phyloP scores from a whole-genome alignment of 2,329 filamentous ascomycete genomes.

The Colletotrichum agaves region DNA sequence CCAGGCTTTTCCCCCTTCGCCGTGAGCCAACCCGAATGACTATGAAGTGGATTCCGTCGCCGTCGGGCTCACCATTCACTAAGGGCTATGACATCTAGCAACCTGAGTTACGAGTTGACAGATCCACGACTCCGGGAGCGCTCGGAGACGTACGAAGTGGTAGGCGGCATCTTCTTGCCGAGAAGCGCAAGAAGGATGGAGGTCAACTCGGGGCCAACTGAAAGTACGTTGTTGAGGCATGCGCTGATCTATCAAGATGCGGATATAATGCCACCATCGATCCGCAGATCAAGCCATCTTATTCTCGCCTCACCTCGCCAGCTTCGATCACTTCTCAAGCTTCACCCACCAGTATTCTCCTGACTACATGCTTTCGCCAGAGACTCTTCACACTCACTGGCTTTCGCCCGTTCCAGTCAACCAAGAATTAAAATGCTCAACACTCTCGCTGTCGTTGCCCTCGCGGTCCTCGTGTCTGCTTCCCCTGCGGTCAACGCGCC shows the following conservation, averaged over 20 bases:
- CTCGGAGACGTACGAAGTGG: conserved; percentile 17
- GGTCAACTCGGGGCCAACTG: background rate
- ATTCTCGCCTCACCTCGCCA: conserved; percentile 12
- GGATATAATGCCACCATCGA: conserved; percentile 3
- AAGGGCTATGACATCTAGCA: conserved; percentile 13
- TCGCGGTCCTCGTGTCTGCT: conserved; percentile 24
- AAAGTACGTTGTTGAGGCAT: background rate
- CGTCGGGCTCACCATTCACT: conserved; percentile 18
- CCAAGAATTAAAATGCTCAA: conserved; percentile 14
- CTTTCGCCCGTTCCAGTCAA: background rate
- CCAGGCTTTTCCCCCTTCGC: background rate
- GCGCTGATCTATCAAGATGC: no score
- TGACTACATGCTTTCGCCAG: background rate
- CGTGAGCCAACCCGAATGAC: background rate
- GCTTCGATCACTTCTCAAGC: conserved; percentile 4
- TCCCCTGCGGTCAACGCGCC: conserved; percentile 8
- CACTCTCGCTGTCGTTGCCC: conserved; percentile 17
- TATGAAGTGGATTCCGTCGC: background rate
- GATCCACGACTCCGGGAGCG: conserved; percentile 1
- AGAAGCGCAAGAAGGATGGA: background rate
- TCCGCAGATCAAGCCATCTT: background rate
- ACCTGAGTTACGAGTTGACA: conserved; percentile 5
- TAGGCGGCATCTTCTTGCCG: conserved; percentile 25
- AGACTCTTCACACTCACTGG: background rate
- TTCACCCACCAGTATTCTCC: background rate